A percentile compares a stretch with the other conserved stretches of the same genome.
These are phyloP conservation scores for Eutypa lata DNA, from an alignment of 2,329 filamentous ascomycete genomes.

Conservation along the genomic window DNA sequence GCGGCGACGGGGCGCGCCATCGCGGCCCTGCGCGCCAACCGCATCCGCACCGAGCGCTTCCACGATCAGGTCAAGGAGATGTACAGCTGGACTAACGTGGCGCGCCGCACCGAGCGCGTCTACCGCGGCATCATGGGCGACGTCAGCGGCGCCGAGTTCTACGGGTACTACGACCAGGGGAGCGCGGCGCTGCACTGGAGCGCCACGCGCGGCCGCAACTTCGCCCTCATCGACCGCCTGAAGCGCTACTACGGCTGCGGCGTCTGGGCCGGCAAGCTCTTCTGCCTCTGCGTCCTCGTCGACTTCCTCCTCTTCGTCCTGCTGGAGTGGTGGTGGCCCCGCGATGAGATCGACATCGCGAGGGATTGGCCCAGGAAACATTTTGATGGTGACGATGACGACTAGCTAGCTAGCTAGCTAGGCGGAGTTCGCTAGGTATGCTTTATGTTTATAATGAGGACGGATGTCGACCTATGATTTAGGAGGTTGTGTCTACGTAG, in stretches of 20 bases:
- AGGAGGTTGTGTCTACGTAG: too few species aligned
- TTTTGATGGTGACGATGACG: conserved; percentile 24
- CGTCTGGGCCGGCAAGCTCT: conserved; percentile 97
- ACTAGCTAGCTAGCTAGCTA: too few species aligned
- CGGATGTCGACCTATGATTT: too few species aligned
- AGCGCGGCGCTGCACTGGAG: conserved; percentile 51
- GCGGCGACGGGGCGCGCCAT: conserved; percentile 87
- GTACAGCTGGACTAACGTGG: conserved; percentile 98
- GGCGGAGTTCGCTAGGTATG: too few species aligned
- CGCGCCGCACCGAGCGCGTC: conserved; percentile 86
- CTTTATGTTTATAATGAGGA: too few species aligned
- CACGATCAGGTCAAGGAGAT: conserved; percentile 97
- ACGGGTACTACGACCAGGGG: conserved; percentile 64
- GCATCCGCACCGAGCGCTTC: conserved; percentile 87
- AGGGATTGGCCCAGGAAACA: conserved; percentile 86
- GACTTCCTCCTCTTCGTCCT: conserved; percentile 90
- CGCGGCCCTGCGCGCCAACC: conserved; percentile 76
- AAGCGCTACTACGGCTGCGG: conserved; percentile 98
- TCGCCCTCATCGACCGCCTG: conserved; percentile 87
- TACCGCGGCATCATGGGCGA: conserved; percentile 89
- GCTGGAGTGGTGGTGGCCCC: conserved; percentile 81
- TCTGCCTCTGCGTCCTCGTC: conserved; percentile 89
- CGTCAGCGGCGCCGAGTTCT: conserved; percentile 84
- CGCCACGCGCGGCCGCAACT: conserved; percentile 71
- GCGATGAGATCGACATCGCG: conserved; percentile 83